These are phyloP conservation scores for Acanthamoeba sp. DNA, from an alignment of 208 protist species.

Conservation along the genomic window DNA sequence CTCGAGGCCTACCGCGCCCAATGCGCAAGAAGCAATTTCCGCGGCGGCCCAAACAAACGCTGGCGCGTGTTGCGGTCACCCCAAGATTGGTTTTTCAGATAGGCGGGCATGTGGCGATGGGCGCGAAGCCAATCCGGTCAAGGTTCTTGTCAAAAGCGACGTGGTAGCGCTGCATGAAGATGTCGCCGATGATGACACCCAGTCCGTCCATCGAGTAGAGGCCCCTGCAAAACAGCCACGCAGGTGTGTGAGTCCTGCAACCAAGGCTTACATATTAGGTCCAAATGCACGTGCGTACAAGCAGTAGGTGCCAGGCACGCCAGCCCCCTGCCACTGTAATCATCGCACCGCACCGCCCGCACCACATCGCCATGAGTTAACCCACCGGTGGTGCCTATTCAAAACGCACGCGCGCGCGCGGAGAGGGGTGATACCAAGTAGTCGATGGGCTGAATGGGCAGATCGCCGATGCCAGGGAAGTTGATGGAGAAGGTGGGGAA, in stretches of 20 bases:
- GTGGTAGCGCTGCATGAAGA: slow-evolving; percentile 40
- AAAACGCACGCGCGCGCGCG: no score
- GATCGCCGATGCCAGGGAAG: slow-evolving; percentile 42
- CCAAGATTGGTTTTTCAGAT: no score
- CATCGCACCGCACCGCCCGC: no score
- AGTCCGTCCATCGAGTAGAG: neutral
- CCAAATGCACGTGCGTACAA: neutral
- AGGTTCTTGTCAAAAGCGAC: slow-evolving; percentile 39
- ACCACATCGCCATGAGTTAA: no score
- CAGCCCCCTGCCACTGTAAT: slow-evolving; percentile 4
- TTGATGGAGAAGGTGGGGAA: slow-evolving; percentile 36
- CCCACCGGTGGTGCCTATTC: no score
- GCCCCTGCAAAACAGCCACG: neutral
- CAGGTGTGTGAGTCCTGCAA: neutral
- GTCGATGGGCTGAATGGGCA: slow-evolving; percentile 31
- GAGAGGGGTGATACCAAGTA: slow-evolving; percentile 10
- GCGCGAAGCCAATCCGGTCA: slow-evolving; percentile 17
- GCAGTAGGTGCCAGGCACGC: slow-evolving; percentile 6
- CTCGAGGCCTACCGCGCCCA: no score
- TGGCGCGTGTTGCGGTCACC: neutral
- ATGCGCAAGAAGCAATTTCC: no score
- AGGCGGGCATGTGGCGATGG: neutral
- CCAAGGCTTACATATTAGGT: neutral
- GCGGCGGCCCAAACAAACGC: no score
- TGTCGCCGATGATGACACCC: slow-evolving; percentile 42